These are phyloP conservation scores for Pichia sp. DNA, from an alignment of 1,139 yeast species.

Conservation along the genomic window DNA sequence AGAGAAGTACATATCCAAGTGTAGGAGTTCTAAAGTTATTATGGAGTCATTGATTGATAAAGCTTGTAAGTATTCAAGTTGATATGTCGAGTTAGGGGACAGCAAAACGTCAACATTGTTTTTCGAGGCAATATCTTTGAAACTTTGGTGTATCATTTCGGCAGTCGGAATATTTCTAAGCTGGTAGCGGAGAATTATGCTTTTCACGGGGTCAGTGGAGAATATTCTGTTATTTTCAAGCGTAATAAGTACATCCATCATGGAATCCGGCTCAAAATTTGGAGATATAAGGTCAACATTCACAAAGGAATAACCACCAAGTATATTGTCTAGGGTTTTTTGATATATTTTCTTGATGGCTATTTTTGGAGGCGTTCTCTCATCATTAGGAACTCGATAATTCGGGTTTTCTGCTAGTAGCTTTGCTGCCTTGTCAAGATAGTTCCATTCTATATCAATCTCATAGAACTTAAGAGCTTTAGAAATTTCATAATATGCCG, in stretches of 20 bases:
- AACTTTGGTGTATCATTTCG: constrained; percentile 25
- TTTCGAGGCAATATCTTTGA: constrained; percentile 24
- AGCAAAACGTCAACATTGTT: constrained; percentile 18
- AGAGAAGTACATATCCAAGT: constrained; percentile 31
- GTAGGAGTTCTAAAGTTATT: constrained; percentile 22
- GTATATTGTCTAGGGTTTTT: constrained; percentile 19
- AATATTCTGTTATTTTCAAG: constrained; percentile 8
- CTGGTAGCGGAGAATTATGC: constrained; percentile 39
- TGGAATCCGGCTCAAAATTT: constrained; percentile 29
- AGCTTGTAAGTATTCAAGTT: constrained; percentile 21
- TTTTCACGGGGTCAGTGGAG: constrained; percentile 15
- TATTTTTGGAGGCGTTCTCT: constrained; percentile 29
- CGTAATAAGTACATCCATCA: constrained; percentile 11
- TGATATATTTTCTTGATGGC: constrained; percentile 19
- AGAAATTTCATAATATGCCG: constrained; percentile 42
- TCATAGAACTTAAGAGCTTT: constrained; percentile 44
- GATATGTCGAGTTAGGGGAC: constrained; percentile 5
- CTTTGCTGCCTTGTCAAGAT: constrained; percentile 43
- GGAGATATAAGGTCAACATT: constrained; percentile 45
- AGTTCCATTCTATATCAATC: constrained; percentile 60
- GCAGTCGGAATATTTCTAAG: constrained; percentile 26
- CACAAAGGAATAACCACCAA: constrained; percentile 23
- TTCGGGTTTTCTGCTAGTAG: constrained; percentile 48
- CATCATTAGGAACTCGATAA: constrained; percentile 48
- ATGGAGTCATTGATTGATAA: constrained; percentile 27